Percentiles rank a stretch among this genome's conserved stretches.
These are phyloP conservation scores for Ophiostoma triangulosporum DNA, from an alignment of 2,329 filamentous ascomycete genomes.

Conservation along the genomic window DNA sequence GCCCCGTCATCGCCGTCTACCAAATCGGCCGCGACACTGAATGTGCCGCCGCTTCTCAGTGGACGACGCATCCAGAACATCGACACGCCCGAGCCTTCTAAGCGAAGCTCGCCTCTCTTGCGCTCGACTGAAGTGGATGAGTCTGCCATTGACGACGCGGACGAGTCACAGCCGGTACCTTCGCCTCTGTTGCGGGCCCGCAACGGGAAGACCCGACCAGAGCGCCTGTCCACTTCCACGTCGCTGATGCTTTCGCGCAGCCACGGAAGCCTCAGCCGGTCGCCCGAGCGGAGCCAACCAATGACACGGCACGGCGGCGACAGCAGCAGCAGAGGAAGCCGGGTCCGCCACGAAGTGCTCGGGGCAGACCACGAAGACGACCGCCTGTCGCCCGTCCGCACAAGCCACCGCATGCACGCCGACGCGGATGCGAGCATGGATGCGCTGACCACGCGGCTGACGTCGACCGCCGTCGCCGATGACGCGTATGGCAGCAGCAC, in stretches of 20 bases:
- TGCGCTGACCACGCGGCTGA: not conserved
- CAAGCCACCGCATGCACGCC: not conserved
- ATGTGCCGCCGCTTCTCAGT: conserved; percentile 18
- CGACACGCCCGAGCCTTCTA: conserved; percentile 35
- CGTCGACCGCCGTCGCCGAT: not conserved
- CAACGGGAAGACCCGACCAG: conserved; percentile 20
- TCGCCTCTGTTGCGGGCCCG: conserved; percentile 12
- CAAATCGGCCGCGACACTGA: conserved; percentile 14
- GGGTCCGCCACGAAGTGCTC: not conserved
- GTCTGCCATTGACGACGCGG: conserved; percentile 12
- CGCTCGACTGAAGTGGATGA: conserved; percentile 18
- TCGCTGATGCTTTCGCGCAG: conserved; percentile 29
- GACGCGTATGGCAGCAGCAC: not conserved
- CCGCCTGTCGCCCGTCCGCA: conserved; percentile 5
- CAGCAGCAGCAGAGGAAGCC: not conserved
- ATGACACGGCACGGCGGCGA: not conserved
- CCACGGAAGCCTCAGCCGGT: conserved; percentile 23
- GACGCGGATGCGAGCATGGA: not conserved
- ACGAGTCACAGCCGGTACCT: conserved; percentile 13
- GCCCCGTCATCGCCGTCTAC: not conserved
- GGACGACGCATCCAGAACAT: conserved; percentile 39
- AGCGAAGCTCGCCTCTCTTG: conserved; percentile 5
- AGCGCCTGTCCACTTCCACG: conserved; percentile 16
- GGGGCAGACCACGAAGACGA: not conserved
- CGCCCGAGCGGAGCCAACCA: conserved; percentile 20